Evolutionary conservation across 768 basidiomycete species (phyloP).

Genomic region (Russula sp.): DNA sequence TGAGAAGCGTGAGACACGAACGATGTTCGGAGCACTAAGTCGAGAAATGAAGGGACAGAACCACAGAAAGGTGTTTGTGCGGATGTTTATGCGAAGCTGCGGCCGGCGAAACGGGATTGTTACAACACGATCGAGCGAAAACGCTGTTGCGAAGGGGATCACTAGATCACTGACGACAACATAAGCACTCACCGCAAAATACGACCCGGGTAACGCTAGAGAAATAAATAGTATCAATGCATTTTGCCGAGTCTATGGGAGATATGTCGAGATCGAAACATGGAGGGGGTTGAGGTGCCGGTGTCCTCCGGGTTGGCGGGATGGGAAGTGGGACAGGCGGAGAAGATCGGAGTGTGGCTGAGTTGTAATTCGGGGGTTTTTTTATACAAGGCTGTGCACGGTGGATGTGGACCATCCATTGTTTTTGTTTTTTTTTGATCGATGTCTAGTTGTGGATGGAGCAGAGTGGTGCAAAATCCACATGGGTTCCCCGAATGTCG

Average conservation of each 20-base stretch:
- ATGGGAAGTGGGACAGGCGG: background rate
- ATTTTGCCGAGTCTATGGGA: conserved; percentile 6
- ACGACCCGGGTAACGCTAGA: background rate
- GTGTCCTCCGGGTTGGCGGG: background rate
- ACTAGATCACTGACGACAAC: conserved; percentile 3
- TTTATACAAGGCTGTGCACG: too few species aligned
- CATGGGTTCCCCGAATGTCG: conserved; percentile 15
- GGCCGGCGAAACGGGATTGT: conserved; percentile 1
- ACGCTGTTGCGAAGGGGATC: conserved; percentile 10
- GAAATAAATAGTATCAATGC: background rate
- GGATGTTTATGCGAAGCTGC: conserved; percentile 4
- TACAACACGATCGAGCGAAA: background rate
- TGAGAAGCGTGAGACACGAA: conserved; percentile 10
- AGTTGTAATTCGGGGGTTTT: background rate
- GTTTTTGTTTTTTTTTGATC: background rate
- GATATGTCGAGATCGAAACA: background rate
- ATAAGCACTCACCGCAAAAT: conserved; percentile 10
- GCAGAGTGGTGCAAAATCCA: background rate
- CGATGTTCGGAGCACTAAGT: conserved; percentile 6
- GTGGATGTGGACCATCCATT: too few species aligned
- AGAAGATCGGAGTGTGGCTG: conserved; percentile 1
- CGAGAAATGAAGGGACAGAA: conserved; percentile 4
- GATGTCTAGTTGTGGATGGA: background rate
- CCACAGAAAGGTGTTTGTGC: conserved; percentile 7
- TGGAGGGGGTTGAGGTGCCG: background rate